Evolutionary conservation across 345 rosid species (phyloP), one percentile per base, ranked within the genome.

Genomic region (Gossypium stocksii): DNA sequence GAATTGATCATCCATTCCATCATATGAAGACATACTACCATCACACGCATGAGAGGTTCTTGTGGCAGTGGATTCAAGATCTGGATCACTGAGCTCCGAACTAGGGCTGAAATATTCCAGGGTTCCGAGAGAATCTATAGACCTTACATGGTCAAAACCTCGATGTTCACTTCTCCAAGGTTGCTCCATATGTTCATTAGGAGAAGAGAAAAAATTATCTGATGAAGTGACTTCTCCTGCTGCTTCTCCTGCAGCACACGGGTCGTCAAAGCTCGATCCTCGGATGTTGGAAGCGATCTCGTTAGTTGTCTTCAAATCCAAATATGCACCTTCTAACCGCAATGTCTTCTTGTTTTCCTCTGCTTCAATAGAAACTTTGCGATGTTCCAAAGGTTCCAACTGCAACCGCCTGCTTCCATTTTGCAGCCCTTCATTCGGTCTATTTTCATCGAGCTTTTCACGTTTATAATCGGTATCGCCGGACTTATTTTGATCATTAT

Each of bases 21-120:
- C 93, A 76, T 66, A 84, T 1, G 97, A 94, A 73, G 97, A 88
- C 77, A 89, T 74, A 29, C 87, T 84, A 52, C 87, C 92, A 82
- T 88, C 92, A 79, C 87, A 90, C 43, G 91, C 89, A 78, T 80
- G 88, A 72, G 83, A 72, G 52, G 84, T 86, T 75, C 84, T 85
- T 72, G 82, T 76, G 70, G 83, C 77, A 41, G 84, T 83, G 56
- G 90, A 85, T 71, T 77, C 75, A 29, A 76, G 76, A 59, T 59
- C 64, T 52, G 76, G 65, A 41, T 68, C 77, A 68, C 88, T 81
- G 73, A 85, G 76, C 74, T 88, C 89, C 16, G 91, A 88, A 48
- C 76, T 79, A 6, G 84, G 79, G 62, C 83, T 82, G 57, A 53
- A 72, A 75, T 74, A 81, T 41, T 83, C 84, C 7, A 74, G 71